These are phyloP conservation scores for Kregervanrija pseudodelftensis DNA, from an alignment of 805 yeast genomes.

Conservation along the genomic window DNA sequence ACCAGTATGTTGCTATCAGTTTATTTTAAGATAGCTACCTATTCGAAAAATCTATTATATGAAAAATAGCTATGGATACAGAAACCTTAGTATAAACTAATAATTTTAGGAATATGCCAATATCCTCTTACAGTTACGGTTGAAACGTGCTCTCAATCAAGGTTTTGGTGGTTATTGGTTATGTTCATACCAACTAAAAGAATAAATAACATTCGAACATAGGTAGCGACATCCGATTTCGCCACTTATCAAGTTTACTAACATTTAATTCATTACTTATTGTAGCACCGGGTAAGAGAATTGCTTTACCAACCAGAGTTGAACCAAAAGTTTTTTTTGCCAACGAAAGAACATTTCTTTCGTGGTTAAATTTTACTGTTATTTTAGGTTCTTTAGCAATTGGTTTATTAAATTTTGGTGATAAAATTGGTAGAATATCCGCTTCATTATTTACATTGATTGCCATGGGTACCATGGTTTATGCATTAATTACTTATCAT, in stretches of 20 bases:
- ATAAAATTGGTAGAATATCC: constrained; percentile 81
- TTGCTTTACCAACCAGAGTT: constrained; percentile 95
- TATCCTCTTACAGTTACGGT: too few species aligned
- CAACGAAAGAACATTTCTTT: constrained; percentile 94
- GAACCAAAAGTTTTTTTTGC: constrained; percentile 99
- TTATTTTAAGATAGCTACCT: neutral
- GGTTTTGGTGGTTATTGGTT: too few species aligned
- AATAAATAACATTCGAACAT: too few species aligned
- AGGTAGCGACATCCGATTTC: too few species aligned
- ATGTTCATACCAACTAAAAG: too few species aligned
- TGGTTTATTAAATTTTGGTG: constrained; percentile 95
- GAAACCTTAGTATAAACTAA: too few species aligned
- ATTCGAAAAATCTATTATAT: neutral
- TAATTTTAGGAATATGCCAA: too few species aligned
- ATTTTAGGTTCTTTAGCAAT: constrained; percentile 94
- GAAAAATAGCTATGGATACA: neutral
- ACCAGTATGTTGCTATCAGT: constrained; percentile 38
- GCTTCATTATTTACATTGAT: constrained; percentile 93
- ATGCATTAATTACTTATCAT: constrained; percentile 92
- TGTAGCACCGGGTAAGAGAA: constrained; percentile 60
- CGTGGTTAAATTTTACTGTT: constrained; percentile 99
- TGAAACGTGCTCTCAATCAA: too few species aligned
- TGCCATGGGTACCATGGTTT: constrained; percentile 96
- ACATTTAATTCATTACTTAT: neutral
- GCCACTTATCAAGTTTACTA: constrained; percentile 4